phyloP scores from a whole-genome alignment of 1,284 basidiomycete genomes.

The Moniliophthora roreri region DNA sequence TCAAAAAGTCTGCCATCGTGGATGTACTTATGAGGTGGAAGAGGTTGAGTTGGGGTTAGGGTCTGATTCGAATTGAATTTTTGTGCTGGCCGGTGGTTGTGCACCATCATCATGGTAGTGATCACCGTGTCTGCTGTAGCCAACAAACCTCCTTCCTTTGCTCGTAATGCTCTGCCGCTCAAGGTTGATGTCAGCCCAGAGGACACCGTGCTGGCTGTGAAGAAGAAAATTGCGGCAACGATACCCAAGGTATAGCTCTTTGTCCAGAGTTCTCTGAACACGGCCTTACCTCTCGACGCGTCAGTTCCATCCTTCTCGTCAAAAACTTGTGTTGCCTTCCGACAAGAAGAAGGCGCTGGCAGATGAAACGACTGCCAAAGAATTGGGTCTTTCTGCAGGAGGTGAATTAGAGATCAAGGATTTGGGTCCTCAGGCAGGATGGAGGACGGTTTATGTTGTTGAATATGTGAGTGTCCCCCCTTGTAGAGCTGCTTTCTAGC shows the following conservation, averaged over 20 bases:
- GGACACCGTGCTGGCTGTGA: slow-evolving; percentile 60
- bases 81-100: too few species aligned
- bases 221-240: slow-evolving; percentile 53
- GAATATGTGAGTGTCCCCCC: slow-evolving; percentile 79
- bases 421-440: slow-evolving; percentile 84
- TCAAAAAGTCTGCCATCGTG: too few species aligned
- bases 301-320: slow-evolving; percentile 71
- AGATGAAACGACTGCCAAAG: slow-evolving; percentile 61
- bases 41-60: too few species aligned
- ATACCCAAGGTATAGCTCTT: slow-evolving; percentile 58
- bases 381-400: slow-evolving; percentile 56
- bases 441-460: slow-evolving; percentile 83
- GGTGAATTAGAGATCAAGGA: slow-evolving; percentile 80
- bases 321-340: slow-evolving; percentile 68
- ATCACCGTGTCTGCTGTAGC: slow-evolving; percentile 54
- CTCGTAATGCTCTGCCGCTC: slow-evolving; percentile 52
- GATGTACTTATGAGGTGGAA: too few species aligned
- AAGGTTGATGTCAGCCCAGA: slow-evolving; percentile 52
- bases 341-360: slow-evolving; percentile 55
- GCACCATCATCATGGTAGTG: slow-evolving; percentile 47
- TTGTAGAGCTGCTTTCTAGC: slow-evolving; percentile 12
- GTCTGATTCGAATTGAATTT: too few species aligned
- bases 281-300: slow-evolving; percentile 2
- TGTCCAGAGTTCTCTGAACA: background rate
- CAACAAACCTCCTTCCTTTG: slow-evolving; percentile 40